Evolutionary conservation across 1,284 basidiomycete genomes (phyloP).

Genomic region (Xanthoconium separans): DNA sequence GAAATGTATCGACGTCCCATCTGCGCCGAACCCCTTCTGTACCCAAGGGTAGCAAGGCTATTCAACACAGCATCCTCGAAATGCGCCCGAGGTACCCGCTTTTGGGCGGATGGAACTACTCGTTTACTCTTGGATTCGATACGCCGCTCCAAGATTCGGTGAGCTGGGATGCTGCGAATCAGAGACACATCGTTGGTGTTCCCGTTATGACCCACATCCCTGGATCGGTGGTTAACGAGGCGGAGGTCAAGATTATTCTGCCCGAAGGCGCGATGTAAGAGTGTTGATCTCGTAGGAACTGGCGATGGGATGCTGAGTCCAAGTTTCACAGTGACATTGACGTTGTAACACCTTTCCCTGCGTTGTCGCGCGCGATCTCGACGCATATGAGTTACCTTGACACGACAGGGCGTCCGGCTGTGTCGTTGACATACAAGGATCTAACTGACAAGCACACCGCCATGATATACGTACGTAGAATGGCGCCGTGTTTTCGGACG

Average conservation of each 20-base stretch:
- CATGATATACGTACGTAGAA: constrained; percentile 63
- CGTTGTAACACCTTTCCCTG: constrained; percentile 76
- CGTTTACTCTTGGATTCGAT: constrained; percentile 93
- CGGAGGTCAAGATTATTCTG: constrained; percentile 77
- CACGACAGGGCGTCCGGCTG: constrained; percentile 82
- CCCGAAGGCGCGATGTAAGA: constrained; percentile 93
- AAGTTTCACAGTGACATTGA: constrained; percentile 63
- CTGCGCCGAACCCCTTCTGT: constrained; percentile 70
- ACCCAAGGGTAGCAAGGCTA: constrained; percentile 51
- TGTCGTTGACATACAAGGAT: constrained; percentile 72
- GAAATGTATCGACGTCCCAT: constrained; percentile 95
- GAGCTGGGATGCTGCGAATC: constrained; percentile 56
- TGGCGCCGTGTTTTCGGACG: constrained; percentile 2
- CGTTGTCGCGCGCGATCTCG: constrained; percentile 57
- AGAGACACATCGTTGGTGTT: constrained; percentile 72
- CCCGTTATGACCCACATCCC: constrained; percentile 86
- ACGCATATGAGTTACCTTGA: constrained; percentile 90
- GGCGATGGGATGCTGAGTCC: constrained; percentile 4
- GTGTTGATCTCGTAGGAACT: constrained; percentile 14
- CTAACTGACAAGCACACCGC: constrained; percentile 80
- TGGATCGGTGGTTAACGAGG: constrained; percentile 81
- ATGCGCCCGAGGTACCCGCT: constrained; percentile 90
- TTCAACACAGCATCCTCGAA: constrained; percentile 69
- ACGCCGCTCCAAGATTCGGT: constrained; percentile 75
- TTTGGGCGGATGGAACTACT: constrained; percentile 97